Percentiles rank a stretch among this genome's conserved stretches.
Evolutionary conservation across 1,284 basidiomycete genomes (phyloP).

Genomic region (Takashimella koratensis): DNA sequence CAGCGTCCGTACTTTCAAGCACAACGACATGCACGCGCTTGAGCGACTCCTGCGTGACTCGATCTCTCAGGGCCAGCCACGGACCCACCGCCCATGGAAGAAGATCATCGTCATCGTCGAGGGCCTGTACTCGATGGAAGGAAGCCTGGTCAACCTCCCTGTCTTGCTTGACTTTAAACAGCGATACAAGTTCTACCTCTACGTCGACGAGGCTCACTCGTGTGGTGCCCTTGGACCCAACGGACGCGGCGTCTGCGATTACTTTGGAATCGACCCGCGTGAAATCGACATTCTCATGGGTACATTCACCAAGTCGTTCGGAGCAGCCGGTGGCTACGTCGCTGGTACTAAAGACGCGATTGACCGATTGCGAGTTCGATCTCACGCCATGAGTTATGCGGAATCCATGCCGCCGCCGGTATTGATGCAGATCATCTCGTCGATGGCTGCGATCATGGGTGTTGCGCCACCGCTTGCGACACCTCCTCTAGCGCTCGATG

Average conservation of each 20-base stretch:
- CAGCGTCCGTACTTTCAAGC: conserved; percentile 90
- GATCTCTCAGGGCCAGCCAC: conserved; percentile 95
- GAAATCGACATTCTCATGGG: conserved; percentile 95
- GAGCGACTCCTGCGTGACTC: conserved; percentile 81
- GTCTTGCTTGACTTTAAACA: conserved; percentile 81
- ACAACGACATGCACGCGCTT: conserved; percentile 86
- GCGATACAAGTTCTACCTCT: conserved; percentile 98
- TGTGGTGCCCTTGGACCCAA: conserved; percentile 91
- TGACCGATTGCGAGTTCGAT: conserved; percentile 73
- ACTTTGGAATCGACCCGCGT: conserved; percentile 80
- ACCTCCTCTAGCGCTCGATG: conserved; percentile 26
- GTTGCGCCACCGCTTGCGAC: conserved; percentile 57
- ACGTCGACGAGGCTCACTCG: conserved; percentile 96
- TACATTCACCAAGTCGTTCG: conserved; percentile 98
- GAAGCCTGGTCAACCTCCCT: conserved; percentile 83
- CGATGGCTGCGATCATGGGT: conserved; percentile 97
- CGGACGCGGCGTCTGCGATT: conserved; percentile 92
- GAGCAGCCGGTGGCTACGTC: conserved; percentile 94
- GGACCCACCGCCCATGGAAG: conserved; percentile 97
- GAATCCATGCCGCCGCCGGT: conserved; percentile 91
- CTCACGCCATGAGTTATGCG: conserved; percentile 81
- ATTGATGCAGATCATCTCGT: conserved; percentile 83
- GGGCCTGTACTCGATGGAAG: conserved; percentile 98
- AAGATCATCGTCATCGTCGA: conserved; percentile 96
- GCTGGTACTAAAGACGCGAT: conserved; percentile 76